Evolutionary conservation across 805 yeast genomes (phyloP).

Genomic region (Lipomyces mesembrius): DNA sequence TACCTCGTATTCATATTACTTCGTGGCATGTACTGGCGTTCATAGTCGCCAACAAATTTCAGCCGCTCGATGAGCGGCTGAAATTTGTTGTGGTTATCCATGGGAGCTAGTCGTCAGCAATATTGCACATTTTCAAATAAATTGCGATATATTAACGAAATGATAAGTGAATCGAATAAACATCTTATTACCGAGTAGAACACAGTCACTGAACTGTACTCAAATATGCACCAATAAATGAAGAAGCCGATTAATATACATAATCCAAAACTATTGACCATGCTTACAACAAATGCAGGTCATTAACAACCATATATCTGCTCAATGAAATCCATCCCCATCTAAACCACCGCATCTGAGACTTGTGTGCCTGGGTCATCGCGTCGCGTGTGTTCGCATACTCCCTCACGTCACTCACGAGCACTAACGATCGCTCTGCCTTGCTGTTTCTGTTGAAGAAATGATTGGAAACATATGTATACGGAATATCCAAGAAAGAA

Average conservation of each 20-base stretch:
- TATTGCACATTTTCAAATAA: no score
- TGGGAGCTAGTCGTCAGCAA: no score
- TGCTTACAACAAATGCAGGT: slow-evolving; percentile 47
- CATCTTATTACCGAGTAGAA: not conserved
- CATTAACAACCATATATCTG: slow-evolving; percentile 77
- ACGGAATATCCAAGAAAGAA: slow-evolving; percentile 44
- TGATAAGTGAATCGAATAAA: not conserved
- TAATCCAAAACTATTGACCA: not conserved
- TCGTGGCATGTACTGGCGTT: no score
- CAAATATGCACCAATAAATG: not conserved
- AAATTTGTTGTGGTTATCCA: no score
- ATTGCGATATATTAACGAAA: no score
- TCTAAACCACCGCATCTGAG: slow-evolving; percentile 96
- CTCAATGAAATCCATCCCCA: slow-evolving; percentile 83
- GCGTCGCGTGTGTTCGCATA: slow-evolving; percentile 57
- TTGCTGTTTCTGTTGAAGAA: slow-evolving; percentile 9
- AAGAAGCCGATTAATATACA: not conserved
- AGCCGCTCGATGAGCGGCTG: not conserved
- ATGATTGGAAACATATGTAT: slow-evolving; percentile 37
- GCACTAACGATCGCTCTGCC: slow-evolving; percentile 34
- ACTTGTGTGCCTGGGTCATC: slow-evolving; percentile 79
- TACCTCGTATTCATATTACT: not conserved
- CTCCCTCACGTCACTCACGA: slow-evolving; percentile 40
- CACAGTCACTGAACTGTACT: not conserved
- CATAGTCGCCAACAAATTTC: no score